phyloP scores from a whole-genome alignment of 208 protist genomes.

The Trypanosoma theileri region DNA sequence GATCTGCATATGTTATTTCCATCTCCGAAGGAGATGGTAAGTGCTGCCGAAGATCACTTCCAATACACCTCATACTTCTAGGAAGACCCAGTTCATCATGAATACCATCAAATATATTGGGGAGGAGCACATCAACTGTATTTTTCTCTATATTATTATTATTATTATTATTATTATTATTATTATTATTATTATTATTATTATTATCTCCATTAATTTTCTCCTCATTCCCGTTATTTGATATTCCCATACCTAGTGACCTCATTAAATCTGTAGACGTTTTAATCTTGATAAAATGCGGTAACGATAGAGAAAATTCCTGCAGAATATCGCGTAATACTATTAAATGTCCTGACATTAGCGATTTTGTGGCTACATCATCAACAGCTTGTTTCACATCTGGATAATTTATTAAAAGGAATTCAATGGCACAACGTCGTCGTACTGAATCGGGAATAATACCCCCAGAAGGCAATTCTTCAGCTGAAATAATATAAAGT shows the following conservation, averaged over 20 bases:
- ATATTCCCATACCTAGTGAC: no score
- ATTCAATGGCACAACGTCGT: conserved; percentile 12
- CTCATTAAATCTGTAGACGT: neutral
- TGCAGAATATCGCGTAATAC: conserved; percentile 32
- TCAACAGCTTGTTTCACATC: conserved; percentile 20
- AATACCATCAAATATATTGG: conserved; percentile 45
- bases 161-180: neutral
- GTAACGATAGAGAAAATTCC: conserved; percentile 36
- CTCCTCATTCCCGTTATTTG: no score
- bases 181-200: neutral
- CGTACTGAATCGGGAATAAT: neutral
- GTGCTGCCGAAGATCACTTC: neutral
- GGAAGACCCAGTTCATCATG: conserved; percentile 72
- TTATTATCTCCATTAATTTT: neutral
- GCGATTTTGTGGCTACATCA: conserved; percentile 20
- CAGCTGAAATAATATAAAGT: conserved; percentile 2
- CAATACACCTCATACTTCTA: conserved; percentile 25
- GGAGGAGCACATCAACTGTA: neutral
- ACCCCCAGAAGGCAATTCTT: neutral
- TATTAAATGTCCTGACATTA: conserved; percentile 31
- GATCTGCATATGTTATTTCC: neutral
- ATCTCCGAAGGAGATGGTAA: neutral
- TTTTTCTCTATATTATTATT: neutral
- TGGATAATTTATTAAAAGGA: conserved; percentile 17
- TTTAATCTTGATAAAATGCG: conserved; percentile 27